Conservation (phyloP, 495 filamentous ascomycete genomes). For the Chaetomium fimeti region DNA sequence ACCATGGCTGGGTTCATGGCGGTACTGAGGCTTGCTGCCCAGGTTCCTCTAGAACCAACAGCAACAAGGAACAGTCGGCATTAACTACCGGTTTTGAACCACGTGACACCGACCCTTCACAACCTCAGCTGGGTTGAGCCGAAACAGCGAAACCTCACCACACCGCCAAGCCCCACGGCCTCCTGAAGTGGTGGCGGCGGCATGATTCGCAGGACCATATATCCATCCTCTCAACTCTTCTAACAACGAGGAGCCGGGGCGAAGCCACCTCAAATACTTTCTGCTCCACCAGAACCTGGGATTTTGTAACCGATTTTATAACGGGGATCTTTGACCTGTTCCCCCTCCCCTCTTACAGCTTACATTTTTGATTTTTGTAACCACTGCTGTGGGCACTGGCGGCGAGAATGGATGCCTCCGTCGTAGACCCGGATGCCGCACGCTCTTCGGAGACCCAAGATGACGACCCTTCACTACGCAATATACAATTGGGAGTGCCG, state of each 20-base stretch:
- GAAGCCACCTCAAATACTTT: too few relatives aligned
- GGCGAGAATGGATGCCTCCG: conserved; percentile 1
- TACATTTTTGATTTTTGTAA: too few relatives aligned
- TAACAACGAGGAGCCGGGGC: not conserved
- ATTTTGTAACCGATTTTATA: too few relatives aligned
- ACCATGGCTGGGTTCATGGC: too few relatives aligned
- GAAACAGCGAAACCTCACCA: not conserved
- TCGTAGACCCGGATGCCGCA: not conserved
- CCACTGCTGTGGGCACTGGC: too few relatives aligned
- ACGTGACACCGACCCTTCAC: not conserved
- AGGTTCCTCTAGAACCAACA: not conserved
- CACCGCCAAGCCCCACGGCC: not conserved
- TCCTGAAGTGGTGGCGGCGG: not conserved
- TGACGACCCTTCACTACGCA: conserved; percentile 4
- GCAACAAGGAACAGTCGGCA: not conserved
- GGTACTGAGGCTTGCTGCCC: not conserved
- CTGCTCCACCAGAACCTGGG: not conserved
- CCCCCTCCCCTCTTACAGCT: too few relatives aligned
- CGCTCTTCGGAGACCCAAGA: not conserved
- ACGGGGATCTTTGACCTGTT: too few relatives aligned
- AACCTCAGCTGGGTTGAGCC: not conserved
- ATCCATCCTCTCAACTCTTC: not conserved
- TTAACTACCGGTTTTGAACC: not conserved
- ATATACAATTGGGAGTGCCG: conserved; percentile 1
- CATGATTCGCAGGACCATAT: not conserved